These are phyloP conservation scores for Lecanosticta acicola DNA, from an alignment of 2,329 filamentous ascomycete species.

Conservation along the genomic window DNA sequence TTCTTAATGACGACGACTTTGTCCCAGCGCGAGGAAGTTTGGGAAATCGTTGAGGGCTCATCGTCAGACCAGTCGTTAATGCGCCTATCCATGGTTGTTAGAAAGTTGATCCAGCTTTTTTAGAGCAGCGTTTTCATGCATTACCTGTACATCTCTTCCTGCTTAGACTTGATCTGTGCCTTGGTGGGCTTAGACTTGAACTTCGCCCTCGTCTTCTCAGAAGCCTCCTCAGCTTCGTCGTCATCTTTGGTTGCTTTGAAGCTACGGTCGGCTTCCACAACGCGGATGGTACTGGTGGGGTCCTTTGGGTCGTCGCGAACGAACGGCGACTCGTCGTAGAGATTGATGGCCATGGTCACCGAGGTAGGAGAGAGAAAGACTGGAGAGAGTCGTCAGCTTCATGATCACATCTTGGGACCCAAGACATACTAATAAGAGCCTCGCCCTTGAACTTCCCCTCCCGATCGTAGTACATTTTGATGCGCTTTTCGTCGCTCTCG, in stretches of 20 bases:
- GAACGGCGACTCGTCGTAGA: conserved; percentile 78
- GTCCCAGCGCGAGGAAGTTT: conserved; percentile 55
- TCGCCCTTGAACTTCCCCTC: conserved; percentile 87
- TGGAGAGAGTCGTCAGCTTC: conserved; percentile 1
- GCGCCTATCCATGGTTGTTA: conserved; percentile 51
- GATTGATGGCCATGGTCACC: conserved; percentile 72
- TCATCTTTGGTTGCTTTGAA: conserved; percentile 83
- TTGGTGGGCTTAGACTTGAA: conserved; percentile 47
- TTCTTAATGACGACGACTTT: conserved; percentile 83
- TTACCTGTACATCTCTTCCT: conserved; percentile 72
- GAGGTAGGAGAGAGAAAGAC: conserved; percentile 94
- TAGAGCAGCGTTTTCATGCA: background rate
- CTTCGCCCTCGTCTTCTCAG: conserved; percentile 9
- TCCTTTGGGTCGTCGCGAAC: conserved; percentile 59
- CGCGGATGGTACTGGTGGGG: conserved; percentile 36
- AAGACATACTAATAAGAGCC: conserved; percentile 57
- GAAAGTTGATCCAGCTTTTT: too few relatives aligned
- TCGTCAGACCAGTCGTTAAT: conserved; percentile 94
- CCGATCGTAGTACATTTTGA: conserved; percentile 86
- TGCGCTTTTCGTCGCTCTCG: conserved; percentile 76
- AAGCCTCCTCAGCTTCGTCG: conserved; percentile 26
- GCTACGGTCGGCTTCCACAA: conserved; percentile 78
- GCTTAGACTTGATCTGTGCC: conserved; percentile 79
- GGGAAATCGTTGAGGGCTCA: conserved; percentile 56
- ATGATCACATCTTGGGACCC: background rate